Evolutionary conservation across 257 asterid species (phyloP), one percentile per base, ranked within the genome.

Genomic region (Primulina tabacum): DNA sequence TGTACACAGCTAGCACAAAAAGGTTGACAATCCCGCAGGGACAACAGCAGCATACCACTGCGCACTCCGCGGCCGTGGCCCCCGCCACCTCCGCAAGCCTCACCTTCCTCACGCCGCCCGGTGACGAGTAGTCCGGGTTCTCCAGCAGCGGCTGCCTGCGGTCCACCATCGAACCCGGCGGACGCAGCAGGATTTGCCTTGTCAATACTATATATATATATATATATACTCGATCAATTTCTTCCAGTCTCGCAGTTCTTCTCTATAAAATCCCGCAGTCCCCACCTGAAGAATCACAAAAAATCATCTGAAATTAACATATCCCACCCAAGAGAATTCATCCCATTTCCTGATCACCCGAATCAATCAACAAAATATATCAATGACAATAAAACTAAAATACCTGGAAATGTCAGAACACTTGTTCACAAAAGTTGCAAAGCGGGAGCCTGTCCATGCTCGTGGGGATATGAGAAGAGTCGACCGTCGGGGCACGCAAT

Each of bases 31-130:
- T 34, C 32, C 88, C 90, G 75, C 97, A 91, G 0, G 97, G 97
- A 43, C 95, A 87, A 75, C 96, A 91, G 74, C 96, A 91, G 74
- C 89, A 84, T 18, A 91, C 81, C 55, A 91, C 97, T n/a, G 90
- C 90, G 74, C 96, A 89, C 64, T 89, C 97, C 20, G 97, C 97
- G 26, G 95, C 61, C 0, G 97, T 89, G 11, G 91, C 92, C 18
- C 97, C 96, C 6, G 83, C 92, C 3, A 89, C 86, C 82, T 91
- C 97, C 40, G 84, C 90, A 53, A 87, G 63, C 64, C 89, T 65
- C 20, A 65, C 74, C 74, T 73, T 59, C 63, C 75, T 57, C 69
- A 59, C 52, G 9, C 78, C 71, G 0, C 81, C 74, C 37, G 82
- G 77, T 38, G 82, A 60, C 18, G 87, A 66, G 40, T 4, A 32